These are phyloP conservation scores for Arachis monticola DNA, from an alignment of 331 rosid species.

Conservation along the genomic window DNA sequence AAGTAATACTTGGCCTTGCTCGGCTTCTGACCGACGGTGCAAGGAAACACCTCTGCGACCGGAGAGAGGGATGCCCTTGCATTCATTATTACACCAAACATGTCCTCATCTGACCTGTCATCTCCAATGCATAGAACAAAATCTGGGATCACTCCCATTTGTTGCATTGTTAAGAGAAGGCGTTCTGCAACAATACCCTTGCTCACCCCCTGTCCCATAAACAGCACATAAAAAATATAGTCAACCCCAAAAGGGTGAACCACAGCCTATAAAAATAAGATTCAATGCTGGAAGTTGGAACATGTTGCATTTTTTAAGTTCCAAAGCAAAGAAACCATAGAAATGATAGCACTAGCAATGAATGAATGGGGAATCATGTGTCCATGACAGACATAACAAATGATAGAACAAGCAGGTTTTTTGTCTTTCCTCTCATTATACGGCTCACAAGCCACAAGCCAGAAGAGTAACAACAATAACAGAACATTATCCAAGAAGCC, in stretches of 20 bases:
- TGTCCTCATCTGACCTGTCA: slow-evolving; percentile 92
- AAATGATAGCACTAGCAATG: neutral
- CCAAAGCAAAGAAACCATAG: slow-evolving; percentile 11
- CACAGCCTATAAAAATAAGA: neutral
- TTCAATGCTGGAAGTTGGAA: neutral
- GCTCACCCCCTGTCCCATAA: slow-evolving; percentile 72
- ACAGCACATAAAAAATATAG: neutral
- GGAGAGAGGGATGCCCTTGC: slow-evolving; percentile 67
- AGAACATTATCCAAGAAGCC: neutral
- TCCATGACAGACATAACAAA: too few species aligned
- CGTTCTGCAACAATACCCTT: slow-evolving; percentile 88
- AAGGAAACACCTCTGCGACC: slow-evolving; percentile 77
- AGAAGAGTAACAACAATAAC: neutral
- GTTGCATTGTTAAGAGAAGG: slow-evolving; percentile 71
- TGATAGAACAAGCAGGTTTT: too few species aligned
- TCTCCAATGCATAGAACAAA: slow-evolving; percentile 93
- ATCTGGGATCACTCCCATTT: slow-evolving; percentile 77
- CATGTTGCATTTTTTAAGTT: neutral
- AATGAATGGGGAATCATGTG: neutral
- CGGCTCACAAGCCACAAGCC: neutral
- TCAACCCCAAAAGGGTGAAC: neutral
- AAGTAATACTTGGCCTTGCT: slow-evolving; percentile 93
- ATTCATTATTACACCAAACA: slow-evolving; percentile 78
- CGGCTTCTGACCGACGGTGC: slow-evolving; percentile 94
- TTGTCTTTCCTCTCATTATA: too few species aligned